These are phyloP conservation scores for Sporothrix pallida DNA, from an alignment of 2,329 filamentous ascomycete species.

Conservation along the genomic window DNA sequence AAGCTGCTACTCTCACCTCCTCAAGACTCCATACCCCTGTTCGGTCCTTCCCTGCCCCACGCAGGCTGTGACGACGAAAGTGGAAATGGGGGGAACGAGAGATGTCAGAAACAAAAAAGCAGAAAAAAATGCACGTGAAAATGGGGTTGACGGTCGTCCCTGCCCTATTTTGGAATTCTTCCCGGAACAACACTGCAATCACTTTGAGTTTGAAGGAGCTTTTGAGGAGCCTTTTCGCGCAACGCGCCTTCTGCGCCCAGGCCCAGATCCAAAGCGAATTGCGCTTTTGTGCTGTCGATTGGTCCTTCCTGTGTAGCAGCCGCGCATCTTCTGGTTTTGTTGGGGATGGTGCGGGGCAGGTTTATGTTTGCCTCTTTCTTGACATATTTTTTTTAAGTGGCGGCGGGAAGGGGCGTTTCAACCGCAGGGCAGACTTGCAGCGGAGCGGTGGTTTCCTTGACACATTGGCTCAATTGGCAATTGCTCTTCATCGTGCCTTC, in stretches of 20 bases:
- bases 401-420: slow-evolving; percentile 6
- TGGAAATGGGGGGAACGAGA: background rate
- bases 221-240: background rate
- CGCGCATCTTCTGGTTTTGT: slow-evolving; percentile 28
- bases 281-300: background rate
- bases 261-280: slow-evolving; percentile 6
- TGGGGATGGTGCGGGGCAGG: slow-evolving; percentile 34
- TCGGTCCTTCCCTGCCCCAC: background rate
- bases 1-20: slow-evolving; percentile 15
- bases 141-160: slow-evolving; percentile 22
- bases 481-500: background rate
- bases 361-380: slow-evolving; percentile 14
- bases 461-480: background rate
- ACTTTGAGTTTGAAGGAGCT: too few species aligned
- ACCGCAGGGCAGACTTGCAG: slow-evolving; percentile 4
- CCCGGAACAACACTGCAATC: slow-evolving; percentile 11
- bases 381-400: background rate
- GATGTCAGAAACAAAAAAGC: background rate
- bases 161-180: slow-evolving; percentile 18
- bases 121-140: slow-evolving; percentile 30
- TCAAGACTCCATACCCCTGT: background rate
- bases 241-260: slow-evolving; percentile 23
- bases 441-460: background rate
- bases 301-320: slow-evolving; percentile 24
- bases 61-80: slow-evolving; percentile 14